Base-by-base conservation (phyloP, 2,329 filamentous ascomycete species). In the Plenodomus biglobosus region DNA sequence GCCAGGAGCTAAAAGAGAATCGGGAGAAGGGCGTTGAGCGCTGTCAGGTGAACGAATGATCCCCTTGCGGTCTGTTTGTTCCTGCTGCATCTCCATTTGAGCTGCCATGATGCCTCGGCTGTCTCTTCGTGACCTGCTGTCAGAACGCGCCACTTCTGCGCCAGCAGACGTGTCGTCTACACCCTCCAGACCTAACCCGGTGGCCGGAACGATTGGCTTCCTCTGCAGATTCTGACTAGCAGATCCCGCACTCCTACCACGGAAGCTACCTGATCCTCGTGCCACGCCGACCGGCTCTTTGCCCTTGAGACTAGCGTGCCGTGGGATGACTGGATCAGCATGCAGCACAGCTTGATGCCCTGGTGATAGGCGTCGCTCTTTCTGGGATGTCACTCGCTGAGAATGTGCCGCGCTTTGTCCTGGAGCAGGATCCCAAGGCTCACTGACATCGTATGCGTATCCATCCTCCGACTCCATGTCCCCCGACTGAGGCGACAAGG, bases 41-140 rank as follows among this genome's bases (percentile, higher is more conserved):
- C 70, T 46, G 32, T 66, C 62, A 41, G 74, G 58, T 48, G 59
- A 58, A 55, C 71, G 65, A 47, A 58, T 37, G 53, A 53, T 61
- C 62, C 51, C 48, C 48, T 72, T 64, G 42, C 68, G 53, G 59
- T 73, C 68, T 37, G 66, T 64, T 10, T 68, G 69, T 21, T 75
- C 65, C 42, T 68, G 64, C 32, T 74, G 69, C 58, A 75, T 66
- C 41, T 72, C 66, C 53, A 66, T 66, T 40, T 69, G 69, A 17
- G 64, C 68, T n/a, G 56, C 66, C 39, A 64, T 48, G 35, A 71
- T 68, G 8, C 67, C 68, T 52, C 68, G 59, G 38, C 64, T 70
- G 32, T 70, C 68, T 56, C 65, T 61, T 46, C 56, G 7, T 49
- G 48, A 35, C 46, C 42, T 61, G 53, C 70, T 76, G 27, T 72